Conservation (phyloP, 2,329 filamentous ascomycete species). For the Fusarium austroafricanum region DNA sequence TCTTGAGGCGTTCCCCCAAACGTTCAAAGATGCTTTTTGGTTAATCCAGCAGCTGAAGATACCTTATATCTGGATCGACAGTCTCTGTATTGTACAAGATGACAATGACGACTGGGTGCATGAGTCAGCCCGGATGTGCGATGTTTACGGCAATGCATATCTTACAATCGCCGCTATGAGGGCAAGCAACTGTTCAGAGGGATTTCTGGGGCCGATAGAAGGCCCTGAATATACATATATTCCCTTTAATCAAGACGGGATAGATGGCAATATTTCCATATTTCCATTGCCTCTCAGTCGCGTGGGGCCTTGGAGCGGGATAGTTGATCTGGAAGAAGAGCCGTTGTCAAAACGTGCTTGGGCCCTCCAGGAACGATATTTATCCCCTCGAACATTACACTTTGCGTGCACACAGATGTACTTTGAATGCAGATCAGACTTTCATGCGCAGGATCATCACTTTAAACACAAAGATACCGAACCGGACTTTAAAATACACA, state of each 20-base stretch:
- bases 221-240: background rate
- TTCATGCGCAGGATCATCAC: background rate
- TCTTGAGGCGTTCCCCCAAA: background rate
- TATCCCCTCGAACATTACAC: background rate
- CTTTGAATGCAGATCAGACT: background rate
- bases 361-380: background rate
- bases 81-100: background rate
- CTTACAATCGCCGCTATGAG: accelerated
- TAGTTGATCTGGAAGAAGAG: background rate
- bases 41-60: accelerated
- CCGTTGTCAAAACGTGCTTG: background rate
- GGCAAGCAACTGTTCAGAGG: background rate
- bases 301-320: accelerated
- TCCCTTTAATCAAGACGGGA: accelerated
- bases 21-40: background rate
- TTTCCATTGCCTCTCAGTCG: background rate
- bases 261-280: accelerated
- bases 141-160: background rate
- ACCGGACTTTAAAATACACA: too few species aligned
- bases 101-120: background rate
- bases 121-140: background rate
- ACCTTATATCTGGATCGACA: background rate
- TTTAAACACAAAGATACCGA: too few species aligned
- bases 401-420: background rate
- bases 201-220: accelerated